A percentile compares a stretch with the other conserved stretches of the same genome.
phyloP scores from a whole-genome alignment of 257 asterid genomes.

The Ilex asprella region DNA sequence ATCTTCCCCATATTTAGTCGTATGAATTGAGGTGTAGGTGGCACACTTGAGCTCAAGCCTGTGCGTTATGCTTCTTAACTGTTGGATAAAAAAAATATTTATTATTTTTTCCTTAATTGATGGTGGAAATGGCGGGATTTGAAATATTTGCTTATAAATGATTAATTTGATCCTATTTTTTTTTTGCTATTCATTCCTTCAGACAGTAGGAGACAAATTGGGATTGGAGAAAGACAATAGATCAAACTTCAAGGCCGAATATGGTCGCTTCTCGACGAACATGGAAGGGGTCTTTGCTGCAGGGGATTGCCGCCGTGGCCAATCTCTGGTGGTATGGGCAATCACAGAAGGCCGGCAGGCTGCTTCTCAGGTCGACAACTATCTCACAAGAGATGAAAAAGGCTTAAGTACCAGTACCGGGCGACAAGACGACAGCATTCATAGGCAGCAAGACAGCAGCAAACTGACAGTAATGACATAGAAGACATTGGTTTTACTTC shows the following conservation, averaged over 20 bases:
- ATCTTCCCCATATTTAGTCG: no score
- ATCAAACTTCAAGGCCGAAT: conserved; percentile 89
- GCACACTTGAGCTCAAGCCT: no score
- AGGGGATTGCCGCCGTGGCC: conserved; percentile 98
- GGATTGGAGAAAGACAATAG: conserved; percentile 76
- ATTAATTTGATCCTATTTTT: conserved; percentile 1
- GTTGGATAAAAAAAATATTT: no score
- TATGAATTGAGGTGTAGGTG: no score
- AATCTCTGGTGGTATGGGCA: conserved; percentile 98
- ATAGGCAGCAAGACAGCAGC: conserved; percentile 38
- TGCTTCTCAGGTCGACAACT: conserved; percentile 86
- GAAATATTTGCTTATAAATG: neutral
- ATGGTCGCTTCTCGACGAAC: conserved; percentile 76
- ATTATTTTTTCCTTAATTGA: no score
- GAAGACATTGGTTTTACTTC: neutral
- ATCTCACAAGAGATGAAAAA: conserved; percentile 41
- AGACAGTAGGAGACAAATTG: conserved; percentile 75
- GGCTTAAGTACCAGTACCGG: conserved; percentile 9
- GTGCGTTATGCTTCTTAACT: no score
- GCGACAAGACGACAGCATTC: conserved; percentile 21
- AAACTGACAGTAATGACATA: conserved; percentile 57
- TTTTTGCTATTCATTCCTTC: conserved; percentile 3
- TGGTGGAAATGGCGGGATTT: no score
- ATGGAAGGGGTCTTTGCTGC: conserved; percentile 92
- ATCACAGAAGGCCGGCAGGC: conserved; percentile 92